Base-by-base conservation (phyloP, 2,329 filamentous ascomycete genomes). In the Delphinella strobiligena region DNA sequence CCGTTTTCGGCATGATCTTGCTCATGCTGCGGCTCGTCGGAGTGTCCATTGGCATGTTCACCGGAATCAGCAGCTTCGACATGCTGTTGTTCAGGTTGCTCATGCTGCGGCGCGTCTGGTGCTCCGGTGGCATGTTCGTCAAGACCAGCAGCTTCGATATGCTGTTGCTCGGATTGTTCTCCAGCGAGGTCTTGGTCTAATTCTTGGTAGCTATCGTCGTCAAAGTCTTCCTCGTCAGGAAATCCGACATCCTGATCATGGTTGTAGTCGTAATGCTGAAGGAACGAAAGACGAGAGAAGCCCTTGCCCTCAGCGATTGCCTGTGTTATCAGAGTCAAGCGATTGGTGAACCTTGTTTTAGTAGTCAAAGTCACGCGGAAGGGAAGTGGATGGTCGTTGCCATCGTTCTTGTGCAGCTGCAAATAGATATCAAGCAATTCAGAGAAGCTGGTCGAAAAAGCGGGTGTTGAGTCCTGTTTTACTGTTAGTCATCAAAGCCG, bases 371-470 rank as follows among this genome's bases (percentile, higher is more conserved):
- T 65, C 40, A 81, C 60, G 22, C 47, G 50, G 48, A 75, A 74
- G n/a, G 80, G 62, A 12, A 74, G 69, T 22, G 71, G 66, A 16
- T 65, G 55, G 38, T 67, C 59, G 31, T 64, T 55, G 17, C 67
- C 72, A 52, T 80, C 77, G 50, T 81, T 77, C 22, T 64, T 64
- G 47, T 72, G 67, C 34, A 83, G 60, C 12, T 66, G 62, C 42
- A 77, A 56, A 50, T 78, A 79, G 34, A 80, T 54, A 38, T 74
- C 66, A 43, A 81, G 57, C 33, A 83, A 61, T 41, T 78, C 66
- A 34, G 67, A 61, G 37, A 81, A 60, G 35, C 69, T 69, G 45
- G 71, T 58, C 49, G 66, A 59, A 47, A 63, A 59, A 35, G 66
- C 55, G 51, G 68, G 58, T 30, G 57, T 53, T 32, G 68, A 72